Conservation (phyloP, 2,329 filamentous ascomycete species). For the Aspergillus ustus region DNA sequence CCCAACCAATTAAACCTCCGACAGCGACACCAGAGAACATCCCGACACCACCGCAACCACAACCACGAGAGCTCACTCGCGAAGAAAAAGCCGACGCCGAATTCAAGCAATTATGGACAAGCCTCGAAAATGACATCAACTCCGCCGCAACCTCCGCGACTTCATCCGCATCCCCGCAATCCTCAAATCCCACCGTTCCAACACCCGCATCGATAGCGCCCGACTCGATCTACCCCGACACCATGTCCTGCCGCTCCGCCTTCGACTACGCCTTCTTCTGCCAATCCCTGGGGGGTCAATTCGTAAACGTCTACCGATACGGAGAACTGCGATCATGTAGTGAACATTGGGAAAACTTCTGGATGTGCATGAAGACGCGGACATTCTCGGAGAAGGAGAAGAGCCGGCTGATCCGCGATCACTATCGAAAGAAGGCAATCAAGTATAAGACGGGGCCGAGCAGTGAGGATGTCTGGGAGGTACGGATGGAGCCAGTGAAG, state of each 20-base stretch:
- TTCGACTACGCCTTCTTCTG: slow-evolving; percentile 97
- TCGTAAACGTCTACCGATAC: slow-evolving; percentile 87
- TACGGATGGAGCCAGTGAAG: slow-evolving; percentile 66
- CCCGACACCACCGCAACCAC: slow-evolving; percentile 25
- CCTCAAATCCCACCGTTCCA: slow-evolving; percentile 14
- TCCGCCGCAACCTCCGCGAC: slow-evolving; percentile 17
- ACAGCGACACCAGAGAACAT: slow-evolving; percentile 18
- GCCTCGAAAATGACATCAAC: slow-evolving; percentile 47
- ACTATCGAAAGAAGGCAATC: slow-evolving; percentile 69
- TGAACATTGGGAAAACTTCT: slow-evolving; percentile 91
- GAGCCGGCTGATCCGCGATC: slow-evolving; percentile 64
- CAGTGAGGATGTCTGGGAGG: slow-evolving; percentile 90
- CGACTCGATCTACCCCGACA: slow-evolving; percentile 74
- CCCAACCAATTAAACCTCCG: slow-evolving; percentile 21
- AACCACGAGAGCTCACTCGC: slow-evolving; percentile 39
- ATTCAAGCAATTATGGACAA: slow-evolving; percentile 57
- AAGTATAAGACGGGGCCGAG: slow-evolving; percentile 72
- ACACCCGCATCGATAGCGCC: slow-evolving; percentile 53
- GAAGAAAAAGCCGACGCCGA: slow-evolving; percentile 59
- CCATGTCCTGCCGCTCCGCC: slow-evolving; percentile 85
- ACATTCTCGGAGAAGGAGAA: slow-evolving; percentile 64
- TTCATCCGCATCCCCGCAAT: slow-evolving; percentile 13
- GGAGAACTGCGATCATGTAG: slow-evolving; percentile 76
- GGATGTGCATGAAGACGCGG: slow-evolving; percentile 93
- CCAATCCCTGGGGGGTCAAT: slow-evolving; percentile 87